phyloP scores from a whole-genome alignment of 306 rosid species.

The Hippophae gyantsensis region DNA sequence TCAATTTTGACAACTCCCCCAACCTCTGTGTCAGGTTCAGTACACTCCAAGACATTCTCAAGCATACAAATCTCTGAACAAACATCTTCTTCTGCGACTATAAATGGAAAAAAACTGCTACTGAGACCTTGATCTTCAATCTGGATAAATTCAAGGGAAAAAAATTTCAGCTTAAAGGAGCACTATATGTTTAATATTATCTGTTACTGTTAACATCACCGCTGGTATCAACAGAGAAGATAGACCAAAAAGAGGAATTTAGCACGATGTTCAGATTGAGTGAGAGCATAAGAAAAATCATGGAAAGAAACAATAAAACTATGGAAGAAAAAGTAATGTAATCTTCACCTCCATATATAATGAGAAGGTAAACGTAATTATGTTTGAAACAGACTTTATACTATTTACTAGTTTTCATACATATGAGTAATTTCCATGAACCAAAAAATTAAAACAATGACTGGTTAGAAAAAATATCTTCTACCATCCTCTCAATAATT shows the following conservation, averaged over 20 bases:
- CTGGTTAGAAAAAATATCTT: background rate
- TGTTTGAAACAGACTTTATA: too few relatives aligned
- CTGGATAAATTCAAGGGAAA: conserved; percentile 25
- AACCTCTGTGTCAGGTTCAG: conserved; percentile 18
- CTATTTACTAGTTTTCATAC: too few relatives aligned
- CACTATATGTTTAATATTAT: background rate
- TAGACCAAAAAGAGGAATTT: background rate
- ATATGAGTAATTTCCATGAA: too few relatives aligned
- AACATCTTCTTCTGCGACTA: conserved; percentile 72
- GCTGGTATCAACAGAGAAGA: background rate
- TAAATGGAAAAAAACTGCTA: conserved; percentile 75
- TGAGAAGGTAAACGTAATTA: too few relatives aligned
- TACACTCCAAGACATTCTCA: conserved; percentile 44
- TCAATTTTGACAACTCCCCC: conserved; percentile 32
- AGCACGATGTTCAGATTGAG: too few relatives aligned
- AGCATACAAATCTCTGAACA: conserved; percentile 69
- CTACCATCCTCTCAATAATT: background rate
- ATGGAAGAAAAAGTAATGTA: too few relatives aligned
- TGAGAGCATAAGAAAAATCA: too few relatives aligned
- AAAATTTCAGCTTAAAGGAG: background rate
- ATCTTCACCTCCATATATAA: too few relatives aligned
- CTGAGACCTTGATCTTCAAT: conserved; percentile 79
- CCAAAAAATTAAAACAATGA: too few relatives aligned
- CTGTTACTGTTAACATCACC: too few relatives aligned
- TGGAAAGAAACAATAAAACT: too few relatives aligned